Evolutionary conservation across 208 protist genomes (phyloP).

Genomic region (Crithidia sp.): DNA sequence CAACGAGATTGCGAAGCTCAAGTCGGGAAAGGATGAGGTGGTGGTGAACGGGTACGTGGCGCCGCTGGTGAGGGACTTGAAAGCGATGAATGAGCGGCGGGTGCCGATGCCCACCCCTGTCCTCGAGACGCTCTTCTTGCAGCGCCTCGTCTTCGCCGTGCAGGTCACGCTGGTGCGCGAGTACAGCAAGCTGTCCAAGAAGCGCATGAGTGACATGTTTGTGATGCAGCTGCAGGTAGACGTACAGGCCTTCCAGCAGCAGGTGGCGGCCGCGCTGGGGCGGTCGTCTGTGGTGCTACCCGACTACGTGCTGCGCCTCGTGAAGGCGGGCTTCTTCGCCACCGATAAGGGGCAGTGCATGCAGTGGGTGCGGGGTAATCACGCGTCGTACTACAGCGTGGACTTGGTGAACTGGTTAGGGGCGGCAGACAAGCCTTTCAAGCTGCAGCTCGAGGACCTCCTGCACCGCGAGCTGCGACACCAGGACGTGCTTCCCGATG

Average conservation of each 20-base stretch:
- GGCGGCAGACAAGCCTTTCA: conserved; percentile 56
- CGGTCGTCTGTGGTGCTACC: conserved; percentile 57
- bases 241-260: conserved; percentile 80
- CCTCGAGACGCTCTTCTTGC: conserved; percentile 67
- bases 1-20: conserved; percentile 68
- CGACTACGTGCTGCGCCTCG: conserved; percentile 62
- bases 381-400: conserved; percentile 56
- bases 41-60: conserved; percentile 65
- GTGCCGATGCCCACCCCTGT: conserved; percentile 65
- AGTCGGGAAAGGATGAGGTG: conserved; percentile 59
- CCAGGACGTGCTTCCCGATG: conserved; percentile 72
- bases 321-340: conserved; percentile 80
- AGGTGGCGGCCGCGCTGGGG: conserved; percentile 59
- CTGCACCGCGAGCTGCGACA: conserved; percentile 59
- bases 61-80: conserved; percentile 55
- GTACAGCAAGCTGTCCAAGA: conserved; percentile 78
- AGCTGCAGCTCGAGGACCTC: conserved; percentile 67
- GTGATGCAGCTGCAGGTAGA: conserved; percentile 90
- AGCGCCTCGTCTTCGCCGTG: conserved; percentile 74
- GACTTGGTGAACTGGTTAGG: conserved; percentile 78
- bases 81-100: conserved; percentile 50
- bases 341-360: conserved; percentile 54
- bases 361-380: conserved; percentile 65
- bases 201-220: conserved; percentile 65
- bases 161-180: conserved; percentile 72